Percentiles rank a stretch among this genome's conserved stretches.
Conservation (phyloP, 306 rosid genomes). For the Ormosia semicastrata region DNA sequence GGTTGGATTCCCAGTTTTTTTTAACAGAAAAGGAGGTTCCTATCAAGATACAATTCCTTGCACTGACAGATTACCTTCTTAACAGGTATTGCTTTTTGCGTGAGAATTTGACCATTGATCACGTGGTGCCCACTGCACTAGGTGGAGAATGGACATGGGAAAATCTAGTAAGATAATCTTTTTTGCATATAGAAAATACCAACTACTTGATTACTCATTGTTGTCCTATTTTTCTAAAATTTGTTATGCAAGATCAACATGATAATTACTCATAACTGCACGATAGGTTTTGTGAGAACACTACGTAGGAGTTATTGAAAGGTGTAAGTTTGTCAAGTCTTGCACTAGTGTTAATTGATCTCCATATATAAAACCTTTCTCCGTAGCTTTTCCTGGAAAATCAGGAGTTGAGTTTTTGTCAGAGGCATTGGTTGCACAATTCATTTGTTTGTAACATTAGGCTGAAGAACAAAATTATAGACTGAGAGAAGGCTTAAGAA, state of each 20-base stretch:
- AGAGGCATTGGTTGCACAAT: background rate
- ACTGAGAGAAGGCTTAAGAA: background rate
- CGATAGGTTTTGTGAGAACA: background rate
- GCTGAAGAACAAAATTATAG: background rate
- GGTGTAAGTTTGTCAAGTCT: background rate
- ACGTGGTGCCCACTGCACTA: slow-evolving; percentile 66
- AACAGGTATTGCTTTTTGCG: slow-evolving; percentile 82
- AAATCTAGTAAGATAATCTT: slow-evolving; percentile 63
- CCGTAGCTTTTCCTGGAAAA: background rate
- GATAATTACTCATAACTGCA: background rate
- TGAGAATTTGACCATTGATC: slow-evolving; percentile 93
- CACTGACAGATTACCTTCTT: slow-evolving; percentile 27
- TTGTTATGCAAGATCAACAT: background rate
- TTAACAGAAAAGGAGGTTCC: no score
- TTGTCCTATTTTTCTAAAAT: background rate
- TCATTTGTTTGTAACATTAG: background rate
- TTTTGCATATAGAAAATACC: background rate
- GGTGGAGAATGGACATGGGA: slow-evolving; percentile 99
- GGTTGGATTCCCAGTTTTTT: no score
- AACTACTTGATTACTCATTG: background rate
- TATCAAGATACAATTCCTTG: slow-evolving; percentile 13
- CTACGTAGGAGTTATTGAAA: background rate
- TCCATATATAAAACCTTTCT: background rate
- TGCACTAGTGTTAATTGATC: background rate
- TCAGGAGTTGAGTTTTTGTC: background rate